Evolutionary conservation across 192 early-diverging fungal species (phyloP), one percentile per base, ranked within the genome.

Genomic region (Backusella sp.): DNA sequence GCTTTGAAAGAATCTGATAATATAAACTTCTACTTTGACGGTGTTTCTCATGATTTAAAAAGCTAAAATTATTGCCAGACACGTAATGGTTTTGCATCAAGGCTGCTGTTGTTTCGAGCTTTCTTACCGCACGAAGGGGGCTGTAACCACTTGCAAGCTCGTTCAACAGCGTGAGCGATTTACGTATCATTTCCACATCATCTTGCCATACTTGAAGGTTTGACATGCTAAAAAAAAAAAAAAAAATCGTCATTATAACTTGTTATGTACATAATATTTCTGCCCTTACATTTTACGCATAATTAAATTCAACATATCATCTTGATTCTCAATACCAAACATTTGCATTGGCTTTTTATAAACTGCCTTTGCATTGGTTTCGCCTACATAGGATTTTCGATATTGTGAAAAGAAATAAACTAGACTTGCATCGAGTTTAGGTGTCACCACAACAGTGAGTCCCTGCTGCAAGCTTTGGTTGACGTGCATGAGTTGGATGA

Each of bases 341-440:
- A 84, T 71, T 65, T 90, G 89, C 17, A 83, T 83, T 41, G 96
- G 81, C 59, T 86, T 73, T 3, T 79, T 77, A 73, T 91, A 96
- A 5, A 94, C 88, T 68, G 94, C 84, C 0, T 77, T 49, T 12
- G 23, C 9, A 69, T 32, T 46, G 19, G 85, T 74, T 72, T 95
- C 93, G 66, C 95, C 91, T 15, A 96, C 86, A 76, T 96, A 96
- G 26, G 89, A 89, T 71, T 92, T 91, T 28, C 92, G 86, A 81
- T 96, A 96, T 56, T 86, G 82, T 6, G 80, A 82, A 76, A 93
- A 93, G 72, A 96, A 89, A 76, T 90, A 91, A 14, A 95, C 65
- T 70, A 96, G 87, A n/a, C 93, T 90, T 56, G 90, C 82, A 79
- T 96, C 93, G 2, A 97, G 85, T 39, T 88, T 84, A 73, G 90